Conservation (phyloP, 1,284 basidiomycete genomes). For the Ceratobasidium theobromae region DNA sequence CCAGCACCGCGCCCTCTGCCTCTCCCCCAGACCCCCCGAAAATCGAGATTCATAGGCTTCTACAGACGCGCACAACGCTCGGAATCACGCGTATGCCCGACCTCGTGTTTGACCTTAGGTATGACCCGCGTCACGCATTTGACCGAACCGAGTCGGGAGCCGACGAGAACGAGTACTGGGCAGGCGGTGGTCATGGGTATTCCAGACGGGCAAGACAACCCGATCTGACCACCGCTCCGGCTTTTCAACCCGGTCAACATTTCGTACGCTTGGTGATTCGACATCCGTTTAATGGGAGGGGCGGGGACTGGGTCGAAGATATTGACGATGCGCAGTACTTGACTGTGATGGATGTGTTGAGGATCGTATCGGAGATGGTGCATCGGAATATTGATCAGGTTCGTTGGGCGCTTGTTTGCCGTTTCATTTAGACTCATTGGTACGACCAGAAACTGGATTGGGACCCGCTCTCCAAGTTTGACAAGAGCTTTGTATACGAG, state of each 20-base stretch:
- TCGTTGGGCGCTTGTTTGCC: not conserved
- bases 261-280: conserved; percentile 22
- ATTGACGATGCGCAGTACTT: conserved; percentile 7
- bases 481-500: conserved; percentile 20
- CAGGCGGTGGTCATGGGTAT: too few species aligned
- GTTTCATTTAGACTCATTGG: not conserved
- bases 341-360: conserved; percentile 13
- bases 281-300: conserved; percentile 20
- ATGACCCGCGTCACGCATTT: conserved; percentile 19
- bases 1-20: not conserved
- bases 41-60: conserved; percentile 22
- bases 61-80: conserved; percentile 15
- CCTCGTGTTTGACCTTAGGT: conserved; percentile 20
- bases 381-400: conserved; percentile 21
- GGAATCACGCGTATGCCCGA: conserved; percentile 20
- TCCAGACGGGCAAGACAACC: too few species aligned
- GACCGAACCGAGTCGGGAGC: too few species aligned
- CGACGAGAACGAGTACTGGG: not conserved
- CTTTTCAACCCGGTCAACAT: conserved; percentile 9
- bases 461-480: conserved; percentile 12
- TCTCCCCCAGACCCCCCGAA: not conserved
- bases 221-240: not conserved
- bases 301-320: conserved; percentile 24
- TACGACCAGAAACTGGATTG: not conserved
- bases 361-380: conserved; percentile 21